phyloP scores from a whole-genome alignment of 352 stramenopile species.

The Phytophthora europaea region DNA sequence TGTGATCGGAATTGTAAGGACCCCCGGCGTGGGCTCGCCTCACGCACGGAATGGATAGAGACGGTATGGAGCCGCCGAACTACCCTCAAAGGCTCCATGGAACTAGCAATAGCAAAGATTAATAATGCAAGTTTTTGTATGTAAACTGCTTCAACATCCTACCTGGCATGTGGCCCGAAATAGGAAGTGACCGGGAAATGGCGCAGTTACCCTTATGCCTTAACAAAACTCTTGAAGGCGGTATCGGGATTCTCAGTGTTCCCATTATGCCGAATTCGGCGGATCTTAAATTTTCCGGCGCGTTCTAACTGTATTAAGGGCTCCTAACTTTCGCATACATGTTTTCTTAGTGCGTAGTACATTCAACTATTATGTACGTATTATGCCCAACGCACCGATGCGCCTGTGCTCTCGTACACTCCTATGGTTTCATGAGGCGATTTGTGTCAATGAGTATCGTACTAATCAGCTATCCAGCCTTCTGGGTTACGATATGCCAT shows the following conservation, averaged over 20 bases:
- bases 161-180: too few relatives aligned
- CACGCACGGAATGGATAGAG: too few relatives aligned
- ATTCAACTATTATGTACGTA: too few relatives aligned
- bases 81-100: too few relatives aligned
- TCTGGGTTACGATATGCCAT: constrained; percentile 20
- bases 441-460: constrained; percentile 18
- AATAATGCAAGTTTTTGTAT: too few relatives aligned
- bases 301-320: constrained; percentile 7
- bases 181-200: too few relatives aligned
- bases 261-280: constrained; percentile 7
- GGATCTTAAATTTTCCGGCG: constrained; percentile 11
- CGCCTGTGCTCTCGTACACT: constrained; percentile 6
- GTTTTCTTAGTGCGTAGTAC: constrained; percentile 9
- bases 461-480: not conserved
- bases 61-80: too few relatives aligned
- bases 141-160: too few relatives aligned
- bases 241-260: constrained; percentile 20
- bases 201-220: too few relatives aligned
- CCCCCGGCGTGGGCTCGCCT: too few relatives aligned
- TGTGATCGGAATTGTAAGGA: too few relatives aligned
- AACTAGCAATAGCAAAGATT: too few relatives aligned
- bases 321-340: constrained; percentile 11
- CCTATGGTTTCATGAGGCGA: constrained; percentile 19
- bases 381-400: constrained; percentile 15
- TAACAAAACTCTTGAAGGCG: constrained; percentile 19